Conservation (phyloP, 129 eudicot species). For the Kitagawia praeruptora region DNA sequence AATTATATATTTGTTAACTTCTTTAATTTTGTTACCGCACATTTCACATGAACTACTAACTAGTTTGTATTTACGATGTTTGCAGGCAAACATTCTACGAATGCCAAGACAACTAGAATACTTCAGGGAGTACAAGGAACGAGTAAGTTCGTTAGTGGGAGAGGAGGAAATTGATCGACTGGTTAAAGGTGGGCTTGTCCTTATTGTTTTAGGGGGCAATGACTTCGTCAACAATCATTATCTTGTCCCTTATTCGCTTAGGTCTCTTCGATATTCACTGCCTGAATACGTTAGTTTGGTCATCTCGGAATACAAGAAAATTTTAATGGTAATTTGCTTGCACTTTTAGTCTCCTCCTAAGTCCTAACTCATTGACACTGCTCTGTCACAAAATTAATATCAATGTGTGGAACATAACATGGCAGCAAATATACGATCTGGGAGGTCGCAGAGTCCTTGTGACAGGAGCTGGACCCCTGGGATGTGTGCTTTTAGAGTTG, state of each 20-base stretch:
- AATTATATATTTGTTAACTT: too few species aligned
- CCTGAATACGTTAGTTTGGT: neutral
- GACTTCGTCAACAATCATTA: neutral
- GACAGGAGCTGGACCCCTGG: neutral
- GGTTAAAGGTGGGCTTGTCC: neutral
- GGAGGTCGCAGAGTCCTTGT: neutral
- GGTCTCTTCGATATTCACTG: neutral
- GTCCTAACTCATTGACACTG: slow-evolving; percentile 9
- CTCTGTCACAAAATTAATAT: neutral
- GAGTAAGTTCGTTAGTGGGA: slow-evolving; percentile 1
- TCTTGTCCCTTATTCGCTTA: neutral
- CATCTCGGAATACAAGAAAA: slow-evolving; percentile 1
- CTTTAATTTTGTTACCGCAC: neutral
- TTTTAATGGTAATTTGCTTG: neutral
- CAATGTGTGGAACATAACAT: neutral
- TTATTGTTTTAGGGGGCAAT: neutral
- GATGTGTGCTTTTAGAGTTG: neutral
- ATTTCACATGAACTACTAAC: neutral
- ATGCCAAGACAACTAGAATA: slow-evolving; percentile 1
- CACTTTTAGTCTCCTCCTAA: neutral
- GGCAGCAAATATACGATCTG: slow-evolving; percentile 6
- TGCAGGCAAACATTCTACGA: slow-evolving; percentile 1
- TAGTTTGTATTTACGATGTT: neutral
- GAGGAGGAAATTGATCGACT: neutral
- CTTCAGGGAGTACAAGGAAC: neutral